A percentile compares a stretch with the other conserved stretches of the same genome.
Evolutionary conservation across 1,284 basidiomycete species (phyloP).

Genomic region (Moesziomyces antarcticus): DNA sequence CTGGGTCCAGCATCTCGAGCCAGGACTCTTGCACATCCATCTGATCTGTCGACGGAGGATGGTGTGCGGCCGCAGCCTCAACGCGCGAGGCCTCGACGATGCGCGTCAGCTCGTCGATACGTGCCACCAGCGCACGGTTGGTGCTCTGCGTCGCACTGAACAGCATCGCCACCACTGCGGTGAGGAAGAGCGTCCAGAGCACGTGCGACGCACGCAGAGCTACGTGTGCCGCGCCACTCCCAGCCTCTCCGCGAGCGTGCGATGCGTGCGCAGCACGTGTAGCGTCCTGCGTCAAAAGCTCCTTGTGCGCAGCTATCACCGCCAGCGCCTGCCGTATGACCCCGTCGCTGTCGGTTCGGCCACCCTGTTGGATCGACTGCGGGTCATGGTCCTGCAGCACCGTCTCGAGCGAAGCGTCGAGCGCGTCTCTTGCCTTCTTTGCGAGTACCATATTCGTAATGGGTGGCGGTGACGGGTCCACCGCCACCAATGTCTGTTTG

Average conservation of each 20-base stretch:
- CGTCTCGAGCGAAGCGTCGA: constrained; percentile 30
- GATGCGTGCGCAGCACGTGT: not conserved
- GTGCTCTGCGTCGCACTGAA: constrained; percentile 36
- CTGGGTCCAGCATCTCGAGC: too few relatives aligned
- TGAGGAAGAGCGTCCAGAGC: constrained; percentile 36
- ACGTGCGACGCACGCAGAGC: constrained; percentile 20
- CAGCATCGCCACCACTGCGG: constrained; percentile 24
- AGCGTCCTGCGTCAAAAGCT: constrained; percentile 1
- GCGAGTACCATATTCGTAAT: too few relatives aligned
- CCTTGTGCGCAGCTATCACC: constrained; percentile 32
- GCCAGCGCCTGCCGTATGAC: constrained; percentile 28
- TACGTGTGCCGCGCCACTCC: not conserved
- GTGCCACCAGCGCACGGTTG: constrained; percentile 12
- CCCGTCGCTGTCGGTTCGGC: constrained; percentile 9
- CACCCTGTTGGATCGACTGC: not conserved
- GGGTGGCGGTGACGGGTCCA: not conserved
- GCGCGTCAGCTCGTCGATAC: constrained; percentile 30
- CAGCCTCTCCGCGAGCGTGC: not conserved
- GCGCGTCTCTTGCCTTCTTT: constrained; percentile 8
- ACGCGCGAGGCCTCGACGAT: constrained; percentile 12
- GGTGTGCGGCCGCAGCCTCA: too few relatives aligned
- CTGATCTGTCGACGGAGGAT: too few relatives aligned
- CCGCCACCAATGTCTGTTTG: not conserved
- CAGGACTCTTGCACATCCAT: too few relatives aligned
- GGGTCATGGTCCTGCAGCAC: constrained; percentile 2